Conservation (phyloP, 2,329 filamentous ascomycete species). For the Rutstroemia sp. region DNA sequence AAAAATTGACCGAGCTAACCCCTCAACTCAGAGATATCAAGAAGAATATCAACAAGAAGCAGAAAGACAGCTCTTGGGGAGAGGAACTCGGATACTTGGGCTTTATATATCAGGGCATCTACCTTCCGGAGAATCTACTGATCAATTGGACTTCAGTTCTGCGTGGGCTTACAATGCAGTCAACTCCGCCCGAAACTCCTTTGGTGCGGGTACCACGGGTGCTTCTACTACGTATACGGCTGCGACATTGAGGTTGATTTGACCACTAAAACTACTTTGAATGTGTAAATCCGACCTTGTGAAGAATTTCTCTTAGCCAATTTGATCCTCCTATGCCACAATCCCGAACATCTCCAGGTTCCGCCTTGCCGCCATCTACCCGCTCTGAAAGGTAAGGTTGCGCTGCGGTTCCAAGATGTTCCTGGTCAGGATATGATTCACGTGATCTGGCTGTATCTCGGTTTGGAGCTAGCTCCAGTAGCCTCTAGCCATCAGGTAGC, state of each 20-base stretch:
- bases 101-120: no score
- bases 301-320: neutral
- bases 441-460: constrained; percentile 1
- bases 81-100: neutral
- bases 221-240: neutral
- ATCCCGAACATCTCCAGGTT: neutral
- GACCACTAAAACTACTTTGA: neutral
- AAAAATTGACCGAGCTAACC: constrained; percentile 5
- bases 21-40: neutral
- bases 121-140: no score
- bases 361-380: neutral
- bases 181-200: neutral
- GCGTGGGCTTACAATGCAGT: neutral
- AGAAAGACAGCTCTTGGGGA: neutral
- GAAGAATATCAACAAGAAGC: neutral
- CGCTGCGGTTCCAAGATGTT: neutral
- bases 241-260: neutral
- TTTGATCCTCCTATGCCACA: neutral
- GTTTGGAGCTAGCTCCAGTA: constrained; percentile 7
- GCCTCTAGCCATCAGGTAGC: constrained; percentile 2
- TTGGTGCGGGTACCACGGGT: neutral
- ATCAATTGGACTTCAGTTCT: neutral
- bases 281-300: neutral
- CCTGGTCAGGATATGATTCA: neutral
- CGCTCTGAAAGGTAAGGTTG: neutral